Evolutionary conservation across 1,284 basidiomycete genomes (phyloP), one percentile per base, ranked within the genome.

Genomic region (Limonomyces culmigenus): DNA sequence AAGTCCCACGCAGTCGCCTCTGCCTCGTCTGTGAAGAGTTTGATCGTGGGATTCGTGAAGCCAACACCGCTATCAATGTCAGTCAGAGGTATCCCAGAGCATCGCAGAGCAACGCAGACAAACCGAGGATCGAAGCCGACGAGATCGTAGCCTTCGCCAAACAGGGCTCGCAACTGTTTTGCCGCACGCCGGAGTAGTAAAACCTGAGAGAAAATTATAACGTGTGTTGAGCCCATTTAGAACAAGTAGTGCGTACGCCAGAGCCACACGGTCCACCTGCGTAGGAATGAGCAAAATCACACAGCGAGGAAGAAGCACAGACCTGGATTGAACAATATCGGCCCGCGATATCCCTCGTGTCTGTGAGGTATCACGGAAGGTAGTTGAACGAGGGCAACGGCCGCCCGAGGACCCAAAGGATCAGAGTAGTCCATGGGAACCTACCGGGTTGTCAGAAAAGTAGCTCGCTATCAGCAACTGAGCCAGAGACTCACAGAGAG

Each of bases 321-420:
- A 39, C 54, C 55, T 5, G 55, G 55, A 36, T 56, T 57, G 38
- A 52, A 45, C 3, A 56, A 42, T 21, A 58, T 44, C 3, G 55
- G 54, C 2, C 54, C 55, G 8, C 45, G 45, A 33, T 54, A 55
- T 4, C 41, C 36, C 17, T 45, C 32, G 12, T 47, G 39, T 16
- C 40, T 36, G 15, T 42, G 36, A 2, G 48, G 25, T 5, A 51
- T 37, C 13, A 19, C 43, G 2, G 55, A 47, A 14, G 45, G 44
- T 3, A 43, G n/a, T 23, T 46, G 45, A 5, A 50, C 38, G 29
- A 56, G 34, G 3, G 55, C 54, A 32, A 58, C 46, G 13, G 45
- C 45, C 12, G 51, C 52, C 6, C 44, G 41, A 11, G 38, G 42
- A 3, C 42, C 48, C 5, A 46, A 34, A 3, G 51, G 48, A 14